Percentiles rank a stretch among this genome's conserved stretches.
Conservation (phyloP, 1,284 basidiomycete species). For the Neotropicomus parvogracilis region DNA sequence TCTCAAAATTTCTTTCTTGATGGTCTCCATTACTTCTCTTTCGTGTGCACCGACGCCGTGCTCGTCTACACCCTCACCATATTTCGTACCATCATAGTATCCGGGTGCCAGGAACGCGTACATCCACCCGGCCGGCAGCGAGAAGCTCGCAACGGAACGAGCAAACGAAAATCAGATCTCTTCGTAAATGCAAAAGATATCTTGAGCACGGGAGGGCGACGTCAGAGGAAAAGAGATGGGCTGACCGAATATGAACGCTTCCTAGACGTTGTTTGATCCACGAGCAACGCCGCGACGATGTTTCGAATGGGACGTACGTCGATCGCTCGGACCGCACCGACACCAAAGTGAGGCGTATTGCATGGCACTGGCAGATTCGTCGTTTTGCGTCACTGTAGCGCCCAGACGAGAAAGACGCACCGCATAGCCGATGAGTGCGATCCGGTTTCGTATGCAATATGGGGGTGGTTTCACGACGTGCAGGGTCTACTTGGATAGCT, state of each 20-base stretch:
- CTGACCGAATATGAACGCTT: slow-evolving; percentile 36
- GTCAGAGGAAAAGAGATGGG: slow-evolving; percentile 29
- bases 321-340: slow-evolving; percentile 32
- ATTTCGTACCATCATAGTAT: slow-evolving; percentile 23
- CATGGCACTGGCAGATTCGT: too few relatives aligned
- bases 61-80: slow-evolving; percentile 11
- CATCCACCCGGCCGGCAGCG: slow-evolving; percentile 16
- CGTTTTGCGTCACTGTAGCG: too few relatives aligned
- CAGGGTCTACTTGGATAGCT: too few relatives aligned
- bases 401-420: too few relatives aligned
- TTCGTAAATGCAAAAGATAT: slow-evolving; percentile 32
- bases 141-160: slow-evolving; percentile 6
- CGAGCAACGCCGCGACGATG: too few relatives aligned
- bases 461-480: too few relatives aligned
- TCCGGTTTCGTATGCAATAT: too few relatives aligned
- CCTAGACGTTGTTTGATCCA: slow-evolving; percentile 20
- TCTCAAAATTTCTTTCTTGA: slow-evolving; percentile 4
- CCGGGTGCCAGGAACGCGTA: slow-evolving; percentile 13
- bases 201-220: slow-evolving; percentile 17
- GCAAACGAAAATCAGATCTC: slow-evolving; percentile 27
- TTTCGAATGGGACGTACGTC: slow-evolving; percentile 20
- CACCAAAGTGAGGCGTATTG: slow-evolving; percentile 27
- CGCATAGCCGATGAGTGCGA: too few relatives aligned
- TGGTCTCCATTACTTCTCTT: slow-evolving; percentile 11
- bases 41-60: slow-evolving; percentile 14